Conservation (phyloP, 306 rosid species). For the Vigna mungo region DNA sequence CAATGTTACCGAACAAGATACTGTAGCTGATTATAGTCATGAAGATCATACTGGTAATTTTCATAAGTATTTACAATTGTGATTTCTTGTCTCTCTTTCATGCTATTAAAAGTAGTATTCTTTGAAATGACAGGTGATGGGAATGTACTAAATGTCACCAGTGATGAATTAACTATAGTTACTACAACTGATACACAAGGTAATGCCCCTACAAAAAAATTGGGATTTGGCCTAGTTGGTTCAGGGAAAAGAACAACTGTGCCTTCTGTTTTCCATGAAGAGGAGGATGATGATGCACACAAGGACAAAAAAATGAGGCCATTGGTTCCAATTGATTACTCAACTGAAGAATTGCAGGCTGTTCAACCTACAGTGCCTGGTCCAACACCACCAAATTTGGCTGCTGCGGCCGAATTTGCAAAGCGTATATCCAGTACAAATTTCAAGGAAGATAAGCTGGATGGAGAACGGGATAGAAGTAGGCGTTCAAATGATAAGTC, state of each 20-base stretch:
- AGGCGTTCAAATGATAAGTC: conserved; percentile 77
- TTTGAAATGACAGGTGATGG: conserved; percentile 64
- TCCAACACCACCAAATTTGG: conserved; percentile 81
- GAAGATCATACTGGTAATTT: conserved; percentile 66
- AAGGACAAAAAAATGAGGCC: conserved; percentile 99
- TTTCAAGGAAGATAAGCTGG: conserved; percentile 80
- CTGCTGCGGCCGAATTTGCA: conserved; percentile 98
- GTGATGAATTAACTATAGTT: conserved; percentile 63
- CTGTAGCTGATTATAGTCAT: conserved; percentile 51
- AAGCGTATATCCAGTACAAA: conserved; percentile 80
- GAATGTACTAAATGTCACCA: conserved; percentile 56
- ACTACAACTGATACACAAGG: conserved; percentile 67
- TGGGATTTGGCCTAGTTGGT: conserved; percentile 95
- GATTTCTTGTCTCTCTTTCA: neutral
- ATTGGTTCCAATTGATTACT: conserved; percentile 96
- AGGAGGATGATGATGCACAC: conserved; percentile 93
- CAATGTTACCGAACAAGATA: conserved; percentile 52
- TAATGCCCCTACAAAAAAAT: conserved; percentile 75
- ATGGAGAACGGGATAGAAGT: conserved; percentile 79
- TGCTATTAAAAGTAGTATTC: conserved; percentile 38
- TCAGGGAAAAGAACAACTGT: conserved; percentile 96
- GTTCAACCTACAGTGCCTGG: conserved; percentile 75
- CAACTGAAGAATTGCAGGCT: conserved; percentile 95
- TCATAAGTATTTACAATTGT: conserved; percentile 3
- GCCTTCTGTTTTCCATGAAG: conserved; percentile 91